Evolutionary conservation across 768 basidiomycete species (phyloP).

Genomic region (Auriculariales sp.): DNA sequence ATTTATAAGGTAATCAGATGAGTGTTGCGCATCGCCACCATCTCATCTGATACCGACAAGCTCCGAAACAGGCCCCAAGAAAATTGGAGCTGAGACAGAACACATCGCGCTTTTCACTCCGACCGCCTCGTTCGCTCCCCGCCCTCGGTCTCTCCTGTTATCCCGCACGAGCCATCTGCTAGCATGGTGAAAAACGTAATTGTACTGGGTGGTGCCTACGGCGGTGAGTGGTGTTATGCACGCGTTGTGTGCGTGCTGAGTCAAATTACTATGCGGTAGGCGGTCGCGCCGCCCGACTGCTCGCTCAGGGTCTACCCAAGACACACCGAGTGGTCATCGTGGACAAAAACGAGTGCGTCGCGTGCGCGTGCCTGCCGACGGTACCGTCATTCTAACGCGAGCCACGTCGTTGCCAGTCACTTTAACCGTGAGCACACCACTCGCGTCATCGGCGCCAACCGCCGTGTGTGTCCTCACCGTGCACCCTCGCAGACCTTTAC

Average conservation of each 20-base stretch:
- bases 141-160: too few relatives aligned
- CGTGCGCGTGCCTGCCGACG: background rate
- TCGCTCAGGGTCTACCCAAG: background rate
- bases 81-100: too few relatives aligned
- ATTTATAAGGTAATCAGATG: too few relatives aligned
- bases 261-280: background rate
- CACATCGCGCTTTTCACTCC: too few relatives aligned
- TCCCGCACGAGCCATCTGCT: too few relatives aligned
- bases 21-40: too few relatives aligned
- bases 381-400: too few relatives aligned
- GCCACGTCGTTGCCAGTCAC: background rate
- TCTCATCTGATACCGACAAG: too few relatives aligned
- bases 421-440: background rate
- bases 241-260: background rate
- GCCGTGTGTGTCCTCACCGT: background rate
- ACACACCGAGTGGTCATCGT: background rate
- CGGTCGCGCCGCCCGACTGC: background rate
- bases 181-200: background rate
- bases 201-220: background rate
- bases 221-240: background rate
- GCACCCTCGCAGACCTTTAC: background rate
- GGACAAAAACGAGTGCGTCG: background rate
- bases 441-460: too few relatives aligned
- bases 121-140: too few relatives aligned
- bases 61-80: too few relatives aligned